Conservation (phyloP, 768 basidiomycete species). For the Leccinellum albellum region DNA sequence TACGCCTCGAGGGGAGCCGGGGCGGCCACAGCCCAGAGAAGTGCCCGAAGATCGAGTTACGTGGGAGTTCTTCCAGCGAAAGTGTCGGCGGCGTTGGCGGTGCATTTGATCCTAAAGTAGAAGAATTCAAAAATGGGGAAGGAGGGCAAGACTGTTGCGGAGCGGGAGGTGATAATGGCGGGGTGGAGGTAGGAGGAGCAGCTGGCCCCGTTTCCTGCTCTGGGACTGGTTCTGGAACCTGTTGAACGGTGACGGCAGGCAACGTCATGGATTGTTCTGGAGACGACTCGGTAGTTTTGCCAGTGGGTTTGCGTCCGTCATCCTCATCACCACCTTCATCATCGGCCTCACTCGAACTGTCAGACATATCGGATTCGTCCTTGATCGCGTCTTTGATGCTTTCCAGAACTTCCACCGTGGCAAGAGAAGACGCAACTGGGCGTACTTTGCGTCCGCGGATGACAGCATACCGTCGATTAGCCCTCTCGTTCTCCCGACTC, state of each 20-base stretch:
- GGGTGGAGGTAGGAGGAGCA: constrained; percentile 18
- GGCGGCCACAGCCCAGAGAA: constrained; percentile 68
- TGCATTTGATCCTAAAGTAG: constrained; percentile 34
- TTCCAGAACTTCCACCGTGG: constrained; percentile 83
- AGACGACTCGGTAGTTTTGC: constrained; percentile 28
- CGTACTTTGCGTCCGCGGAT: constrained; percentile 84
- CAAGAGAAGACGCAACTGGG: constrained; percentile 84
- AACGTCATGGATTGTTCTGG: constrained; percentile 33
- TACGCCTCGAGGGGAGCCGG: constrained; percentile 47
- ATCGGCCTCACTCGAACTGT: constrained; percentile 62
- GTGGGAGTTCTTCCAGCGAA: constrained; percentile 50
- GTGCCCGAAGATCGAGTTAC: constrained; percentile 76
- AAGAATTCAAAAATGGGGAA: constrained; percentile 51
- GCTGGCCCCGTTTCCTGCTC: constrained; percentile 30
- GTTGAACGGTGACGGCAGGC: constrained; percentile 15
- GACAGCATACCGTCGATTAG: constrained; percentile 77
- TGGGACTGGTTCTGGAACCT: constrained; percentile 2
- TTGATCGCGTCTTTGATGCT: constrained; percentile 92
- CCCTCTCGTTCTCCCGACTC: constrained; percentile 66
- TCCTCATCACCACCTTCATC: constrained; percentile 64
- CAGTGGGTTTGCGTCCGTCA: constrained; percentile 34
- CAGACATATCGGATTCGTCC: constrained; percentile 72
- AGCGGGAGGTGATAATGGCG: constrained; percentile 26
- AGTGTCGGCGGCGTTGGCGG: constrained; percentile 46
- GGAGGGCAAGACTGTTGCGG: constrained; percentile 39